Base-by-base conservation (phyloP, 2,329 filamentous ascomycete species). In the Whalleya microplaca region DNA sequence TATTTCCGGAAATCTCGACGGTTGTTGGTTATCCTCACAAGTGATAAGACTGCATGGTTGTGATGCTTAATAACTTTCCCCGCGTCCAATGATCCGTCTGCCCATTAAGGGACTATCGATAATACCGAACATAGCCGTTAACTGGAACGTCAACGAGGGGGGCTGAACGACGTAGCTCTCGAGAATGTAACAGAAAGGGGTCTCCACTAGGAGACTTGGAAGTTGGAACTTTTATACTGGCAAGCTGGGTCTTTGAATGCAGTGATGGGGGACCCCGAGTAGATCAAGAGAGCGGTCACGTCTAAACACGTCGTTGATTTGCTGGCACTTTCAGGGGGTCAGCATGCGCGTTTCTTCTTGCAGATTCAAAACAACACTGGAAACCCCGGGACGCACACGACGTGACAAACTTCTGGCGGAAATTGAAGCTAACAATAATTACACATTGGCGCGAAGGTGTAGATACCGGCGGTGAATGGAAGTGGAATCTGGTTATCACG, bases 291-390 rank as follows among this genome's bases (percentile, higher is more conserved):
- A 27, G 50, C 52, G 53, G 66, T 66, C 56, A 58, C 57, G 62
- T 54, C 53, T 46, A 50, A 49, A 61, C 63, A 63, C 62, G 64
- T 63, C 61, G 53, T 51, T 68, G 66, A 69, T 69, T 69, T 62
- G 67, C 62, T 46, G 50, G 48, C 46, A 16, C 16, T 5, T 44
- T 48, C 66, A 67, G 59, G 67, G 66, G 57, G 40, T n/a, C 61
- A 59, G 56, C 37, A 51, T 57, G 54, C 68, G 68, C 66, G 67
- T 68, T 64, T 68, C 66, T 66, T 62, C 61, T 58, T 60, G 63
- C 63, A 56, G 55, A 55, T 61, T 45, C 65, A 66, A 69, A 70
- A 69, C 66, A 67, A 64, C 52, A 59, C 57, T 55, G 54, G 59
- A 64, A 63, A 63, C 63, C 55, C 40, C 49, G 43, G 47, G 48